Base-by-base conservation (phyloP, 2,329 filamentous ascomycete species). In the Botrytis cinerea region DNA sequence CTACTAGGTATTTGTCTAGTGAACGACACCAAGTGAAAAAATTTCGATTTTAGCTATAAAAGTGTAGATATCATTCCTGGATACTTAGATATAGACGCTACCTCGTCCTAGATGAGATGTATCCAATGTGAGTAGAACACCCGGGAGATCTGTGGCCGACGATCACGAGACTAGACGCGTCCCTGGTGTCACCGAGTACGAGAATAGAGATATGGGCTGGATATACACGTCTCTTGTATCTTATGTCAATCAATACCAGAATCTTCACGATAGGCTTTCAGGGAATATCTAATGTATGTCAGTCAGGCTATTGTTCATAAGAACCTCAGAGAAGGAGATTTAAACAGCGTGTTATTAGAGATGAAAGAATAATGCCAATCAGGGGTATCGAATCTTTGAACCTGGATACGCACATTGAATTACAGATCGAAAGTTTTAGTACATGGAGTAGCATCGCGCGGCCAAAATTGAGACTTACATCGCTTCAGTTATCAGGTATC, bases 1-100 rank as follows among this genome's bases (percentile, higher is more conserved):
- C 45, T 22, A 48, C 20, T 4, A 10, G 45, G 20, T 18, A 22
- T 48, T 48, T 48, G 22, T 48, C 22, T 48, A 10, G 22, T 48
- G 46, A 61, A 61, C 45, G 38, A 61, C 54, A 35, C n/a, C 40
- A 64, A 64, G 62, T 64, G n/a, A 32, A 64, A 25, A 7, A 32
- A 32, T 46, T 22, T 4, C 7, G 18, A 64, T 18, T 40, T 46
- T 10, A 64, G 40, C n/a, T 18, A 63, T 5, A 2, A 43, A 28
- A 45, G 62, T 14, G 62, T 46, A 46, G 40, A 46, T 32, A 46
- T 43, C 25, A 28, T 28, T 28, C 28, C 28, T 28, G 28, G 28
- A 46, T n/a, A 20, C 62, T 16, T 22, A 46, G 40, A 64, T 64
- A 32, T 5, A 64, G 5, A 46, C 32, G 46, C 8, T 43, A n/a